phyloP scores from a whole-genome alignment of 768 basidiomycete species.

The Lyophyllum shimeji region DNA sequence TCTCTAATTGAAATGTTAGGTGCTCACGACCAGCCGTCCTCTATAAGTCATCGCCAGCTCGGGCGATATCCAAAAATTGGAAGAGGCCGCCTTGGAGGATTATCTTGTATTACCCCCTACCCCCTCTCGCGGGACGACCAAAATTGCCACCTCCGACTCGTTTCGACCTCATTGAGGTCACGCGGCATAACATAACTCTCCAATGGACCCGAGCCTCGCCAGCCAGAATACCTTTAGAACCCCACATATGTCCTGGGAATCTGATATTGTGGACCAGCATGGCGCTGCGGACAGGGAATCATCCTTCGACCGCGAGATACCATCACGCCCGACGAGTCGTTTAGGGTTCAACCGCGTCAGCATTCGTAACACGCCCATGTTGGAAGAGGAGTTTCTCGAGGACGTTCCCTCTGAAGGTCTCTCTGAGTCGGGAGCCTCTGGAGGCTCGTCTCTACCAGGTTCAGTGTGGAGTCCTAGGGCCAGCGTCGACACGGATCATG shows the following conservation, averaged over 20 bases:
- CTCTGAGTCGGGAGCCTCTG: slow-evolving; percentile 11
- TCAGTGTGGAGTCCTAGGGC: slow-evolving; percentile 3
- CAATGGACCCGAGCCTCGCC: slow-evolving; percentile 1
- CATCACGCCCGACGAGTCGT: slow-evolving; percentile 48
- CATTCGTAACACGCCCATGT: slow-evolving; percentile 4
- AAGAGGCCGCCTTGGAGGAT: not conserved
- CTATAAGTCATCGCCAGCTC: not conserved
- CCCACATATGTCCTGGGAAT: slow-evolving; percentile 16
- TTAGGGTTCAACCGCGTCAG: slow-evolving; percentile 40
- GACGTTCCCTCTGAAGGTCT: slow-evolving; percentile 4
- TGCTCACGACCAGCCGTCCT: not conserved
- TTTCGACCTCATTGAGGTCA: slow-evolving; percentile 8
- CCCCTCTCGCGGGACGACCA: not conserved
- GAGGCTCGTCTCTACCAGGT: slow-evolving; percentile 10
- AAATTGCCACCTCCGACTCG: not conserved
- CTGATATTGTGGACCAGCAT: slow-evolving; percentile 23
- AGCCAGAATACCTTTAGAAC: not conserved
- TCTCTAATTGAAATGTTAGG: not conserved
- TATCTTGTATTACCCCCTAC: not conserved
- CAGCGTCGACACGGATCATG: slow-evolving; percentile 13
- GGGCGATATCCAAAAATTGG: not conserved
- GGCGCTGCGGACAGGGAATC: slow-evolving; percentile 7
- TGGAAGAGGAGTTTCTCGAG: slow-evolving; percentile 1
- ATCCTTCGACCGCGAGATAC: slow-evolving; percentile 24
- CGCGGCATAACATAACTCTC: slow-evolving; percentile 1